Base-by-base conservation (phyloP, 2,329 filamentous ascomycete species). In the Botryosphaeria dothidea region DNA sequence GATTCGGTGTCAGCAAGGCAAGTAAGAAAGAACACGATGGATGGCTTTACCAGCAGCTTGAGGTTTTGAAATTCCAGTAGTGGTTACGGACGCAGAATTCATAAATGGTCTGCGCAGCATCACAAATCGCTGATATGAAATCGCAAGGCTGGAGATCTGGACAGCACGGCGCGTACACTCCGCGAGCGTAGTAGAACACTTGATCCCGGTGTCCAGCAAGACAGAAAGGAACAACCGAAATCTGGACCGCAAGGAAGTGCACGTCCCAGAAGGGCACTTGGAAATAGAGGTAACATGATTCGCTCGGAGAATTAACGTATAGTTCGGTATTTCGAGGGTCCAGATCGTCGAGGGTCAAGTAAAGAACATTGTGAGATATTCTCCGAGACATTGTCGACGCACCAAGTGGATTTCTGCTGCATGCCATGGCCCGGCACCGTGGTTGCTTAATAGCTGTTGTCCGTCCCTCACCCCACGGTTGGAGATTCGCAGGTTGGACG, bases 191-290 rank as follows among this genome's bases (percentile, higher is more conserved):
- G 57, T 62, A 29, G 43, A 62, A 62, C 4, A 62, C 38, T 25
- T 62, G 57, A 29, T 45, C 57, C n/a, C 36, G 57, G 27, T 45
- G 45, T 5, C 45, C 57, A 36, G 36, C 36, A 6, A 62, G 41
- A 13, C 31, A 62, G 25, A 62, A 62, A 7, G 57, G 57, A 11
- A 48, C 31, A 27, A 62, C 45, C 21, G 57, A 48, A 23, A 62
- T 62, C 31, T 62, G 57, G 57, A 62, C 38, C 31, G 21, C 38
- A 4, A 62, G 31, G 57, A 31, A 48, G 57, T 62, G 57, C 23
- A 29, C 41, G 15, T 45, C 36, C 57, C 36, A 23, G 57, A 62
- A 45, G 13, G 57, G 36, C 27, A 48, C 21, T 23, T 29, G n/a
- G 38, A 62, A 62, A 46, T 62, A 45, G 3, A 62, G 21, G n/a